These are phyloP conservation scores for Boletus sensibilis DNA, from an alignment of 768 basidiomycete species.

Conservation along the genomic window DNA sequence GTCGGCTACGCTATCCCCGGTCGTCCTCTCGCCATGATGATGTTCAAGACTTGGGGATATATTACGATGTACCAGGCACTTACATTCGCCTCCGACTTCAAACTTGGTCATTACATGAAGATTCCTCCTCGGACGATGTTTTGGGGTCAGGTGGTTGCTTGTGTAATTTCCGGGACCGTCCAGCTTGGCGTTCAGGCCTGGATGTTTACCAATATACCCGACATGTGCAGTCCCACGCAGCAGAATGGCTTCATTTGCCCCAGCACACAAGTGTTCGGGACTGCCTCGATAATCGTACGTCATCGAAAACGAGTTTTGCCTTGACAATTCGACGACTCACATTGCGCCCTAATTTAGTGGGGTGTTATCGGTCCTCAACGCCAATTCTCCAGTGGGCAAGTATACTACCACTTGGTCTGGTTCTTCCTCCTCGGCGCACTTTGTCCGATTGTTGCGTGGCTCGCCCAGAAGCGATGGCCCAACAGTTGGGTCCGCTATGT, in stretches of 20 bases:
- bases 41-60: conserved; percentile 73
- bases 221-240: conserved; percentile 30
- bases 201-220: conserved; percentile 45
- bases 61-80: conserved; percentile 65
- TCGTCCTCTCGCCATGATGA: conserved; percentile 74
- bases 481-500: conserved; percentile 61
- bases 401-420: conserved; percentile 61
- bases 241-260: conserved; percentile 30
- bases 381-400: conserved; percentile 66
- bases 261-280: conserved; percentile 46
- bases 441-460: conserved; percentile 56
- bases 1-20: conserved; percentile 59
- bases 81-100: conserved; percentile 71
- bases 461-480: conserved; percentile 58
- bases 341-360: conserved; percentile 37
- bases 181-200: conserved; percentile 66
- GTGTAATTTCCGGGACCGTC: conserved; percentile 59
- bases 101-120: conserved; percentile 75
- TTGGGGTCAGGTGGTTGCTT: conserved; percentile 64
- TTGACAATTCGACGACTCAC: not conserved
- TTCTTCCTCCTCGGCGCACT: conserved; percentile 80
- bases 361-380: conserved; percentile 81
- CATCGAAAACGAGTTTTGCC: not conserved
- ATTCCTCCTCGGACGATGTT: conserved; percentile 68
- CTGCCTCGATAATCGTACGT: conserved; percentile 52